These are phyloP conservation scores for Elaeis guineensis DNA, from an alignment of 176 grass and related monocot genomes.

Conservation along the genomic window DNA sequence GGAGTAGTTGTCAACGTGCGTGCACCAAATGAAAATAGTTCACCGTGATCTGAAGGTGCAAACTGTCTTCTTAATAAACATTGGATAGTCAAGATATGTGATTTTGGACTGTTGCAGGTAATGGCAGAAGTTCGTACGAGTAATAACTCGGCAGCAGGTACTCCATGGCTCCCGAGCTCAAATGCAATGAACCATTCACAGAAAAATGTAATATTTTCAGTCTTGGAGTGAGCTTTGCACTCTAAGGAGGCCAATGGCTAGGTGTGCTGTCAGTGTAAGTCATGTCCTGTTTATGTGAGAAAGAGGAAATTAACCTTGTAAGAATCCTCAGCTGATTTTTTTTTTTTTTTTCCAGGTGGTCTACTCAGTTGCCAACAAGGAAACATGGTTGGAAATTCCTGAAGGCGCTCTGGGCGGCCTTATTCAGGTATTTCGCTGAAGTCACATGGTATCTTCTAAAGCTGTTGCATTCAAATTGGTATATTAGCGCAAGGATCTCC, in stretches of 20 bases:
- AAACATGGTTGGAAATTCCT: slow-evolving; percentile 78
- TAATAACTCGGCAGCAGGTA: slow-evolving; percentile 74
- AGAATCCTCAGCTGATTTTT: neutral
- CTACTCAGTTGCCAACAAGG: slow-evolving; percentile 83
- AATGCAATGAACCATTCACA: slow-evolving; percentile 69
- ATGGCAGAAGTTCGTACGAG: slow-evolving; percentile 45
- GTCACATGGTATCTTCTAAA: neutral
- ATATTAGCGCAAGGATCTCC: too few relatives aligned
- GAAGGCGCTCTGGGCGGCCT: slow-evolving; percentile 80
- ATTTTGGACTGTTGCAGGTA: slow-evolving; percentile 74
- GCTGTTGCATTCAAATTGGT: too few relatives aligned
- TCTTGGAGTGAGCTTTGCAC: slow-evolving; percentile 88
- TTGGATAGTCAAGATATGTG: slow-evolving; percentile 86
- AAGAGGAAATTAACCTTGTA: slow-evolving; percentile 9
- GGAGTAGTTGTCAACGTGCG: slow-evolving; percentile 50
- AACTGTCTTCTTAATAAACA: slow-evolving; percentile 95
- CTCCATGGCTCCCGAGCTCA: slow-evolving; percentile 97
- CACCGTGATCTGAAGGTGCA: slow-evolving; percentile 81
- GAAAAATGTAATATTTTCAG: slow-evolving; percentile 96
- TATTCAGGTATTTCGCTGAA: slow-evolving; percentile 47
- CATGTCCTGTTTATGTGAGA: slow-evolving; percentile 4
- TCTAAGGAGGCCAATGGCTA: slow-evolving; percentile 72
- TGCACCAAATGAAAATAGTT: slow-evolving; percentile 90
- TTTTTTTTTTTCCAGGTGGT: slow-evolving; percentile 39
- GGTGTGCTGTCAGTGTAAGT: slow-evolving; percentile 52